Conservation (phyloP, 306 rosid species). For the Casuarina cunninghamiana region DNA sequence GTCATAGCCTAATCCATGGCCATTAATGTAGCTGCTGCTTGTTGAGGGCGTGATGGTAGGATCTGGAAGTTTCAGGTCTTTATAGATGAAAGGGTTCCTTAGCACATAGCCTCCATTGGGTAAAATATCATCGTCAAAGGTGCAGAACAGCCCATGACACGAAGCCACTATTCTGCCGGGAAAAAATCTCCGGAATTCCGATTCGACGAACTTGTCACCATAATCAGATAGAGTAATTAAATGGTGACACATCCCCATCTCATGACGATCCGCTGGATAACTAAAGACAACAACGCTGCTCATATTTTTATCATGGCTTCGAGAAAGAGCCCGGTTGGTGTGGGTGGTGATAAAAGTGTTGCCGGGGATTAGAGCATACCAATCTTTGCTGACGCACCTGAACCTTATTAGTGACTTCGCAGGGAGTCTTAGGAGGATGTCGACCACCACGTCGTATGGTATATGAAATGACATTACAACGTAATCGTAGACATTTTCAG, state of each 20-base stretch:
- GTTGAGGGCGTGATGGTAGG: neutral
- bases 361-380: constrained; percentile 14
- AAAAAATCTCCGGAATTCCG: neutral
- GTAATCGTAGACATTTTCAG: too few relatives aligned
- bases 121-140: neutral
- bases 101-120: neutral
- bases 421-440: constrained; percentile 22
- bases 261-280: neutral
- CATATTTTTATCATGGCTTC: neutral
- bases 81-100: constrained; percentile 22
- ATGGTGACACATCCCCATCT: accelerated
- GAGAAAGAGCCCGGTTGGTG: neutral
- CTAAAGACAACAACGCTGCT: constrained; percentile 7
- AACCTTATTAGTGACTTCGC: constrained; percentile 4
- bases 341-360: constrained; percentile 7
- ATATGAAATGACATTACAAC: neutral
- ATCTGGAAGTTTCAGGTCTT: neutral
- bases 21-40: neutral
- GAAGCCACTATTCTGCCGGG: neutral
- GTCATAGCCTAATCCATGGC: constrained; percentile 24
- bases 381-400: constrained; percentile 13
- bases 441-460: constrained; percentile 5
- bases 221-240: neutral
- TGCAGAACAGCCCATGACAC: constrained; percentile 13
- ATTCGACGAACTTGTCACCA: neutral